Evolutionary conservation across 2,329 filamentous ascomycete genomes (phyloP), one percentile per base, ranked within the genome.

Genomic region (Pseudogymnoascus sp.): DNA sequence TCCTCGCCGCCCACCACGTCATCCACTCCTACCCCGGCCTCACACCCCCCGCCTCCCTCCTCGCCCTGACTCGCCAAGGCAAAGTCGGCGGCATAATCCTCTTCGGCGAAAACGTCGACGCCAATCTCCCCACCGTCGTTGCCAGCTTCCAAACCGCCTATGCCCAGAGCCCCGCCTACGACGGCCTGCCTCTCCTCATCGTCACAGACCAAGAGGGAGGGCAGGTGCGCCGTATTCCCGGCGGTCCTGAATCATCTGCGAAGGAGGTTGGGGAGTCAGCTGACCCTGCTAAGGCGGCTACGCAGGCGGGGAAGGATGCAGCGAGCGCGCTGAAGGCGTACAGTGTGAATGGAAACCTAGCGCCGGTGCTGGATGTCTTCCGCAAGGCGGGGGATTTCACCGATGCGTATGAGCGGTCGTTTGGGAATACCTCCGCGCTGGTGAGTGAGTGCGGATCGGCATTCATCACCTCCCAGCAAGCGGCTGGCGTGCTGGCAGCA

Each of bases 131-230:
- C 8, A 60, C 62, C 6, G 67, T 39, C 22, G 19, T 73, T 25
- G 30, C 62, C 11, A 59, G 61, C 25, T 66, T 72, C 39, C 72
- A 73, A 60, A 49, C 63, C 19, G 61, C 67, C 5, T 73, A 71
- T 25, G 63, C 64, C 6, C 42, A 67, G 7, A 45, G 36, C 19
- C 68, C 67, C 28, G 60, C 64, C 0, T 68, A 72, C 41, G 16
- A 60, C 5, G 71, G 69, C 6, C 62, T 62, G 11, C 71, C 72
- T 1, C 64, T 73, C 1, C 61, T 71, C 4, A 71, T 73, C 59
- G 68, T 72, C 68, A 73, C 70, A 3, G 71, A 74, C 62, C 72
- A 74, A 52, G 72, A 74, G 61, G 72, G 72, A 5, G 71, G 71
- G 8, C 8, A 70, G n/a, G 66, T 73, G 3, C 64, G 64, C 38